Evolutionary conservation across 2,329 filamentous ascomycete genomes (phyloP), one percentile per base, ranked within the genome.

Genomic region (Conoideocrella luteorostrata): DNA sequence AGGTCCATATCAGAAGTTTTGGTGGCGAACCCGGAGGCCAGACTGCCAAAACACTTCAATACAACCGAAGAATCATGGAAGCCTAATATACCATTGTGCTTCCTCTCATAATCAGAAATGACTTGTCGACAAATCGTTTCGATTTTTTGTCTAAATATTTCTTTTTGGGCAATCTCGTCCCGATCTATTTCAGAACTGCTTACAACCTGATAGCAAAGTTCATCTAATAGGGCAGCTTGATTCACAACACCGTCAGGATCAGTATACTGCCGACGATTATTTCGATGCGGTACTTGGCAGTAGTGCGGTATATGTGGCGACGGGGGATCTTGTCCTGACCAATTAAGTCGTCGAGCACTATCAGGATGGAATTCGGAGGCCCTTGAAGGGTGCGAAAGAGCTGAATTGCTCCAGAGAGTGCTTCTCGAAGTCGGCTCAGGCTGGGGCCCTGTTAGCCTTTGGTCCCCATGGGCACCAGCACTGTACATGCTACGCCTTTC

Each of bases 1-100:
- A 95, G 75, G 62, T 96, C 90, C 84, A 95, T 88, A 56, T 95
- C 89, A 2, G 89, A 91, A n/a, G 81, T 80, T 54, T 86, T 86
- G 10, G 86, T 88, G 4, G 87, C 90, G 64, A 95, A 95, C 0
- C 89, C 89, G 11, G 88, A 90, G 17, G 79, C 78, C 37, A 94
- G 71, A 59, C 88, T 94, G 5, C 88, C 89, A 57, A 93, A 94
- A 55, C 84, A 88, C 53, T 80, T 80, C 12, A 94, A 69, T 42
- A 80, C 71, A n/a, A 91, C 75, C 41, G 75, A 76, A 9, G 67
- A 57, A 20, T 72, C 57, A 13, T 72, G 65, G 45, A 85, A 80
- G 7, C 74, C 64, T 0, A 49, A 47, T 4, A 64, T 50, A 15
- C 65, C 58, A 22, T 64, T 66, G 3, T 55, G 52, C n/a, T 64